Conservation (phyloP, 495 filamentous ascomycete genomes). For the Lasiosphaeria miniovina region DNA sequence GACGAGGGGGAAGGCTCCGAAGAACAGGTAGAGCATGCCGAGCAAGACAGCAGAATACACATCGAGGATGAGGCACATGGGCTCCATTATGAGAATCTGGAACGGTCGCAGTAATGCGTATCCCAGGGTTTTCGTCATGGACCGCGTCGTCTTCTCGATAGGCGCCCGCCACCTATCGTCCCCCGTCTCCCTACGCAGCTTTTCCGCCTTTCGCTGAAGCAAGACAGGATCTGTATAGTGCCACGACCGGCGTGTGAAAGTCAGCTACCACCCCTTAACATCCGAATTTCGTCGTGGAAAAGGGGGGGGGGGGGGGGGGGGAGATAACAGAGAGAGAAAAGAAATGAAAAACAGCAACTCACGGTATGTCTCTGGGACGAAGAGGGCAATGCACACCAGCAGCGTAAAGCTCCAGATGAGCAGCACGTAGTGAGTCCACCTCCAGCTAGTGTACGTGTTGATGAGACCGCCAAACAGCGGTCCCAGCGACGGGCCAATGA, state of each 20-base stretch:
- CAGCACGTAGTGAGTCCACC: constrained; percentile 86
- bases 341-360: constrained; percentile 13
- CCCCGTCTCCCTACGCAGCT: constrained; percentile 70
- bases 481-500: constrained; percentile 63
- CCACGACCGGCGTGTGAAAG: no score
- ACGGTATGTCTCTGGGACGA: constrained; percentile 93
- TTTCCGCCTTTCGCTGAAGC: constrained; percentile 69
- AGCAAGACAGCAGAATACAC: constrained; percentile 81
- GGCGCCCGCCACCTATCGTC: constrained; percentile 75
- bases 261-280: background rate
- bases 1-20: constrained; percentile 85
- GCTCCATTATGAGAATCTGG: constrained; percentile 77
- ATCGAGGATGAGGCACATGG: constrained; percentile 83
- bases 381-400: constrained; percentile 59
- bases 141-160: constrained; percentile 72
- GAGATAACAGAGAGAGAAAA: no score
- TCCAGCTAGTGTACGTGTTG: constrained; percentile 73
- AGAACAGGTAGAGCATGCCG: constrained; percentile 91
- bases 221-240: constrained; percentile 49
- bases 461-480: constrained; percentile 61
- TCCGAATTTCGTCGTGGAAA: background rate
- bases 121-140: constrained; percentile 67
- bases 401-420: constrained; percentile 73
- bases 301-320: no score
- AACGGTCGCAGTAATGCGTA: constrained; percentile 75